Evolutionary conservation across 192 early-diverging fungal genomes (phyloP), one percentile per base, ranked within the genome.

Genomic region (Piromyces sp.): DNA sequence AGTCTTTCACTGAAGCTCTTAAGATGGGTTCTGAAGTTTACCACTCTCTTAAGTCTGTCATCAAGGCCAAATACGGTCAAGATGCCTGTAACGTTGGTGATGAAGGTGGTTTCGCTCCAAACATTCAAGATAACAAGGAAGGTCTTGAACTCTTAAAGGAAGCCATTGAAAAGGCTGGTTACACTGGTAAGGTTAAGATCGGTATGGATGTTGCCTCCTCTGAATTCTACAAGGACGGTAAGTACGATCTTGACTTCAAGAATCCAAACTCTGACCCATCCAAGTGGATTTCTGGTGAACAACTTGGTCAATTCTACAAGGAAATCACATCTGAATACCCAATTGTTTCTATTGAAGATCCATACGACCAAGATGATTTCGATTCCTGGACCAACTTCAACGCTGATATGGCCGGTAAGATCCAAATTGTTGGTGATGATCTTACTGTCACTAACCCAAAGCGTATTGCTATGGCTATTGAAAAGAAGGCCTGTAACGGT

Each of bases 321-420:
- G 89, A 88, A 16, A 97, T 94, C 84, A 89, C 93, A 82, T 84
- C 89, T 30, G 90, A 96, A 79, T 98, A 95, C 91, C 95, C 95
- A 79, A 92, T 83, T 31, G 93, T 96, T 82, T 97, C 95, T 81
- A 96, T 99, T 84, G 97, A 99, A 88, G 97, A 99, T 89, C 96
- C 97, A 84, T 99, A 97, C 85, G 97, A 99, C 89, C 97, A 99
- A 91, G 97, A 99, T 87, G 96, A 99, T 90, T 99, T 94, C 93
- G 91, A 93, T 42, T 91, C 94, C 80, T 99, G 95, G 93, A 87
- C 90, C 84, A 93, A 94, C 85, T 87, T 98, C 79, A 92, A 91
- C 86, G 86, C 84, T 30, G 86, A 83, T 33, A 86, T 90, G 84
- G 88, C 86, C 83, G 78, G 83, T 84, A 87, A 92, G 85, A 92